Evolutionary conservation across 495 filamentous ascomycete species (phyloP).

Genomic region (Pseudoneurospora amorphoporcata): DNA sequence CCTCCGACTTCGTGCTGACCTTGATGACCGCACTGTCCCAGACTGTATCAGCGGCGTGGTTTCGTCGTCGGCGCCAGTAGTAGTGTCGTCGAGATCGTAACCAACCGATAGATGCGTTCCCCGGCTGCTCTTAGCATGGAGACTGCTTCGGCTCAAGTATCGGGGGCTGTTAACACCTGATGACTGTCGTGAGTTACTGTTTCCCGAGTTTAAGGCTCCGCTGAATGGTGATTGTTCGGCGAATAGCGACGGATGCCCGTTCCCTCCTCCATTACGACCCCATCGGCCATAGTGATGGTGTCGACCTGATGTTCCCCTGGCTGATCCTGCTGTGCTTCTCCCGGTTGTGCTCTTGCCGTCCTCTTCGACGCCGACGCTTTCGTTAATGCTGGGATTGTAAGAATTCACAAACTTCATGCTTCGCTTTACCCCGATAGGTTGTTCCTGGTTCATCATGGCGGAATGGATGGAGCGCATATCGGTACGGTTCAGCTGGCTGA

Average conservation of each 20-base stretch:
- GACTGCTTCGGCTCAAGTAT: conserved; percentile 18
- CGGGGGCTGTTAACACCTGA: conserved; percentile 51
- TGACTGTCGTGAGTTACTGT: conserved; percentile 41
- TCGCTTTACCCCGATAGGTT: conserved; percentile 66
- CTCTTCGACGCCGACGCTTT: conserved; percentile 44
- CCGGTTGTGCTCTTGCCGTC: conserved; percentile 46
- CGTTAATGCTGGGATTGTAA: conserved; percentile 50
- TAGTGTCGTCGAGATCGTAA: conserved; percentile 46
- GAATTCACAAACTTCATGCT: conserved; percentile 98
- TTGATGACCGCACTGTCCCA: conserved; percentile 41
- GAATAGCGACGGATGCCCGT: conserved; percentile 61
- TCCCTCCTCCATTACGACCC: conserved; percentile 49
- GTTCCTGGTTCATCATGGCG: conserved; percentile 53
- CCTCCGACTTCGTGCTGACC: conserved; percentile 51
- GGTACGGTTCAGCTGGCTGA: conserved; percentile 63
- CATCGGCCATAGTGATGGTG: conserved; percentile 64
- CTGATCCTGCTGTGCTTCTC: conserved; percentile 51
- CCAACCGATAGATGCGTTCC: conserved; percentile 22
- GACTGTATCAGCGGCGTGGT: conserved; percentile 63
- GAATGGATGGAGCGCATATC: conserved; percentile 48
- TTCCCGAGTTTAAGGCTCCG: conserved; percentile 26
- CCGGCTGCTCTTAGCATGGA: conserved; percentile 16
- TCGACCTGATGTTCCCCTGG: conserved; percentile 55
- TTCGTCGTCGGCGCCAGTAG: conserved; percentile 74
- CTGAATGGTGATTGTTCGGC: conserved; percentile 65